Percentiles rank a stretch among this genome's conserved stretches.
These are phyloP conservation scores for Penicillium sumatraense DNA, from an alignment of 2,329 filamentous ascomycete species.

Conservation along the genomic window DNA sequence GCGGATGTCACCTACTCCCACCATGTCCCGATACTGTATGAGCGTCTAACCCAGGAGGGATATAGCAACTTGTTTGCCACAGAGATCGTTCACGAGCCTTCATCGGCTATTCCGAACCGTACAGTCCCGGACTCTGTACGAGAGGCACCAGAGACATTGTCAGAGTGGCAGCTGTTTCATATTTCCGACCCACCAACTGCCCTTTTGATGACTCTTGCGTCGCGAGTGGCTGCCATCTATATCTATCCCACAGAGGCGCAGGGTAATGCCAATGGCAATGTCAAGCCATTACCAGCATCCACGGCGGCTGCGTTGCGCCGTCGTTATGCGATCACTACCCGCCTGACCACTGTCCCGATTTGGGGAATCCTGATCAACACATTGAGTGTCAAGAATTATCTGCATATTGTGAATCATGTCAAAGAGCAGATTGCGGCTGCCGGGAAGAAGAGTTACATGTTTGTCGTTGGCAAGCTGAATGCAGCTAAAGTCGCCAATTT, in stretches of 20 bases:
- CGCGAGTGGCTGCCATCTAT: conserved; percentile 76
- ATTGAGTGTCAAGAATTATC: conserved; percentile 87
- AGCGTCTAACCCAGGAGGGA: conserved; percentile 62
- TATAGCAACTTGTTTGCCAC: conserved; percentile 74
- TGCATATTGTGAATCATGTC: conserved; percentile 76
- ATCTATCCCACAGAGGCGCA: conserved; percentile 69
- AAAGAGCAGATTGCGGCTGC: conserved; percentile 73
- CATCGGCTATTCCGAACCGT: conserved; percentile 82
- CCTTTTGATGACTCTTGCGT: conserved; percentile 83
- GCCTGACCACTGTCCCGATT: conserved; percentile 77
- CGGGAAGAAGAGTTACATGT: conserved; percentile 93
- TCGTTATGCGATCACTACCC: conserved; percentile 84
- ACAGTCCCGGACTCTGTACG: conserved; percentile 61
- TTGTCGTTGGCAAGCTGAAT: conserved; percentile 96
- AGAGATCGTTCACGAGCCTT: conserved; percentile 75
- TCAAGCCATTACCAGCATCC: conserved; percentile 53
- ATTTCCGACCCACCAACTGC: conserved; percentile 79
- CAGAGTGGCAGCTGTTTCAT: conserved; percentile 79
- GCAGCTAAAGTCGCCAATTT: conserved; percentile 97
- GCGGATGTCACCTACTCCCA: conserved; percentile 87
- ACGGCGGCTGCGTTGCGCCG: conserved; percentile 71
- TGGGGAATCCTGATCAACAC: conserved; percentile 97
- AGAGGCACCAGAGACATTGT: conserved; percentile 56
- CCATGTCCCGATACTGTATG: conserved; percentile 67
- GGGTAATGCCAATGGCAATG: conserved; percentile 27